A percentile compares a stretch with the other conserved stretches of the same genome.
These are phyloP conservation scores for Trametes sanguinea DNA, from an alignment of 768 basidiomycete genomes.

Conservation along the genomic window DNA sequence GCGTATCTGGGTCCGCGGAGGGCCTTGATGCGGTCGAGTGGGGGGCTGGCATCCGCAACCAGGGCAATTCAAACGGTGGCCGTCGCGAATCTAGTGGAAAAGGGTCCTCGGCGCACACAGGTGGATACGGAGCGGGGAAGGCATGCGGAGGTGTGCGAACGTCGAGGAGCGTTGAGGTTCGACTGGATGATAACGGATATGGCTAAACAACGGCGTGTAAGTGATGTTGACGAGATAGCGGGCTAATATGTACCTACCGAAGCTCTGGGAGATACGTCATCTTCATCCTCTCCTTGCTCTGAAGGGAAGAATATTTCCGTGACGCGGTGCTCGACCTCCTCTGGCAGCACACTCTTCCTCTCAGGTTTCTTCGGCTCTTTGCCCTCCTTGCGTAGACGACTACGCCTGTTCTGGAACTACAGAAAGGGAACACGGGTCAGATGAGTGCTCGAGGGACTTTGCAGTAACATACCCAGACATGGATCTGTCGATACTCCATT, in stretches of 20 bases:
- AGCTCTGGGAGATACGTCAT: no score
- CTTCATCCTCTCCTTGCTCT: no score
- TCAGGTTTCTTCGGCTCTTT: neutral
- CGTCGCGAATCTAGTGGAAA: conserved; percentile 4
- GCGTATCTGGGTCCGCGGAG: no score
- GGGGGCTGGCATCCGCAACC: neutral
- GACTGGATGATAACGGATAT: no score
- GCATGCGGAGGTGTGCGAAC: conserved; percentile 14
- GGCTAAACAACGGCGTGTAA: no score
- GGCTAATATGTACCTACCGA: no score
- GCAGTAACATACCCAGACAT: conserved; percentile 35
- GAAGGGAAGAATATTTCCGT: neutral
- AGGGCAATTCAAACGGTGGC: neutral
- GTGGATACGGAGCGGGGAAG: conserved; percentile 22
- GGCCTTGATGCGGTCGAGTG: no score
- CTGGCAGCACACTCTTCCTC: fast-evolving
- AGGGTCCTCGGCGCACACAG: conserved; percentile 19
- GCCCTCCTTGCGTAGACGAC: conserved; percentile 20
- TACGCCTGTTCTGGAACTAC: conserved; percentile 33
- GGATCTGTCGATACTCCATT: conserved; percentile 30
- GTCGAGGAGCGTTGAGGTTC: no score
- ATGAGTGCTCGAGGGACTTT: no score
- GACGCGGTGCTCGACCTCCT: neutral
- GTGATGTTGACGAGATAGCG: no score
- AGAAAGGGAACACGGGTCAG: no score